Base-by-base conservation (phyloP, 2,329 filamentous ascomycete species). In the Plectosphaerella plurivora region DNA sequence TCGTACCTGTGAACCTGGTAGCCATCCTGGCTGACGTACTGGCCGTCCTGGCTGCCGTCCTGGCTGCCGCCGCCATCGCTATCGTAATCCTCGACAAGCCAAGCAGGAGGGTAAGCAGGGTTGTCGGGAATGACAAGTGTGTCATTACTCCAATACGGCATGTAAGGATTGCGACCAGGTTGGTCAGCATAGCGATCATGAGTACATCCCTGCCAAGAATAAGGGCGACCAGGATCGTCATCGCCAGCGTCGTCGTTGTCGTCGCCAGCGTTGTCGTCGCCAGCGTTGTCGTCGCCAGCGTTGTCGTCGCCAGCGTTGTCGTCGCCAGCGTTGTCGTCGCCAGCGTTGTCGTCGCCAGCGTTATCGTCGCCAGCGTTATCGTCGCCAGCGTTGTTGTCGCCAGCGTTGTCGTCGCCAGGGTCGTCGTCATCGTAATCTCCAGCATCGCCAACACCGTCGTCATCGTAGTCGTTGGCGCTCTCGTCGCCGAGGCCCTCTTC, bases 401-500 rank as follows among this genome's bases (percentile, higher is more conserved):
- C 22, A 22, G 22, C 3, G 22, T 22, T 14, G 37, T 5, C 12
- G 16, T 16, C 37, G 15, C 15, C 37, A 41, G 37, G 5, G 16
- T 44, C 41, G 41, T n/a, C n/a, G 9, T 18, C 41, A 4, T 44
- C 5, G 41, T 44, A n/a, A n/a, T 44, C 41, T 10, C 41, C 41
- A 44, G 18, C 67, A 1, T 58, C 28, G 28, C 28, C 28, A 33
- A 65, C 64, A 4, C 63, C 56, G 5, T 55, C 57, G 2, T 56
- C 45, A 5, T 64, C 62, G 49, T 75, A 76, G 5, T 70, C 24
- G 10, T 49, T 58, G 1, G 57, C 22, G 22, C 22, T 22, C 22
- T 22, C 22, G 22, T 22, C 22, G 5, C 22, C 22, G 22, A 22
- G 22, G 22, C 5, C 22, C 22, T 22, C 3, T 22, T 22, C 22